Base-by-base conservation (phyloP, 768 basidiomycete species). In the Lactifluus subvellereus region DNA sequence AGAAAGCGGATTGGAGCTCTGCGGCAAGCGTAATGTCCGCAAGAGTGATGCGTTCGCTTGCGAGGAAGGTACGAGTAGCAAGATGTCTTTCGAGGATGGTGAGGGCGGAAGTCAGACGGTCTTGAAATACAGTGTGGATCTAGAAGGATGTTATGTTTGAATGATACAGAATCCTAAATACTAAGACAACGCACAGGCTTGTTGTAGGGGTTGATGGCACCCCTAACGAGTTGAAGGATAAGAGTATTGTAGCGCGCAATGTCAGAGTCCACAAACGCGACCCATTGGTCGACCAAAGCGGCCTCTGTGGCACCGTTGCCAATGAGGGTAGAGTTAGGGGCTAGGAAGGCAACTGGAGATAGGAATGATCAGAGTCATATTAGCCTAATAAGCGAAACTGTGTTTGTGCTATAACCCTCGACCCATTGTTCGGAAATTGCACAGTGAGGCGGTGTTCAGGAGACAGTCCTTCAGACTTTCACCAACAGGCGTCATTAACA, bases 11-110 rank as follows among this genome's bases (percentile, higher is more conserved):
- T 67, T 79, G 79, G 65, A 93, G 72, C 71, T 82, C 67, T 57
- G 79, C 73, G 42, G 89, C 91, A 67, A 91, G 69, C 71, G 74
- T 73, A 75, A 99, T 74, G 71, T 99, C 97, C 66, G 94, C 97
- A 52, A 96, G 81, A 65, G 94, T 92, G 80, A 98, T 89, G 71
- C 96, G 91, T 73, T 99, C 92, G 67, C 87, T 88, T 59, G 94
- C 94, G 70, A 98, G 83, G 83, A 86, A 98, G 51, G 96, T 99
- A 71, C 83, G 85, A 61, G 84, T 80, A 54, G 79, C 72, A 69
- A 99, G 85, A 78, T 90, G 82, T 38, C 76, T 74, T 67, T 99
- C 84, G 60, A 98, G 79, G 66, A 84, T 85, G 45, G 77, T 77
- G 54, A 97, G 79, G 20, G 83, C 76, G 51, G 82, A 80, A 47